A percentile compares a stretch with the other conserved stretches of the same genome.
Conservation (phyloP, 352 stramenopile species). For the Globisporangium solare region DNA sequence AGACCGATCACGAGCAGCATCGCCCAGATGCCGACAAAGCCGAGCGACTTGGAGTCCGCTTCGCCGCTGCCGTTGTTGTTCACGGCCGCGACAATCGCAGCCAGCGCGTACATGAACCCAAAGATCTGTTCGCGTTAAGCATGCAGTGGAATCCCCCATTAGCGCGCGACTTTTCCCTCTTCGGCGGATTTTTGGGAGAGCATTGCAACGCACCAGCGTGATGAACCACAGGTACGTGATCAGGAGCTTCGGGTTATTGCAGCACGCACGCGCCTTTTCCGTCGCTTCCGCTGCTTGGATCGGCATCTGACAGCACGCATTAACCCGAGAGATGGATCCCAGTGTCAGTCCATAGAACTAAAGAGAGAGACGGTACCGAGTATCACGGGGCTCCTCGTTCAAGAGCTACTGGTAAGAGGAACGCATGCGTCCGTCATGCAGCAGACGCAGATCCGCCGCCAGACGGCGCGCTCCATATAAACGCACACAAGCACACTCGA, state of each 20-base stretch:
- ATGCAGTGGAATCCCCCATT: conserved; percentile 16
- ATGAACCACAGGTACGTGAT: conserved; percentile 87
- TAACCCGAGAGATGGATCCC: too few species aligned
- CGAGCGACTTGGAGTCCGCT: conserved; percentile 73
- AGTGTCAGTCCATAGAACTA: too few species aligned
- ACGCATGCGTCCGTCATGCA: not conserved
- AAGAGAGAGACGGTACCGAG: too few species aligned
- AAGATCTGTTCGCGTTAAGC: conserved; percentile 41
- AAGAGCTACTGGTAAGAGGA: too few species aligned
- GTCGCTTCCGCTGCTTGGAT: conserved; percentile 47
- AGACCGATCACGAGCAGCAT: conserved; percentile 81
- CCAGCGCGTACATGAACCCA: conserved; percentile 83
- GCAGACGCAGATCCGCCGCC: not conserved
- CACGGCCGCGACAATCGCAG: conserved; percentile 77
- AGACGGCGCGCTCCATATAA: not conserved
- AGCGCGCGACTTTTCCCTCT: conserved; percentile 41
- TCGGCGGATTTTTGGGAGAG: not conserved
- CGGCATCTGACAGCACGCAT: conserved; percentile 57
- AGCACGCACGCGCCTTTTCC: conserved; percentile 66
- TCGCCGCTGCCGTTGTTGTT: conserved; percentile 65
- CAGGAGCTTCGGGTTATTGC: conserved; percentile 73
- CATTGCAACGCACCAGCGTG: conserved; percentile 36
- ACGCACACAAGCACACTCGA: not conserved
- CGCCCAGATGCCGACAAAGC: conserved; percentile 77
- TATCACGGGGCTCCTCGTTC: too few species aligned